These are phyloP conservation scores for Asclepias syriaca DNA, from an alignment of 257 asterid species.

Conservation along the genomic window DNA sequence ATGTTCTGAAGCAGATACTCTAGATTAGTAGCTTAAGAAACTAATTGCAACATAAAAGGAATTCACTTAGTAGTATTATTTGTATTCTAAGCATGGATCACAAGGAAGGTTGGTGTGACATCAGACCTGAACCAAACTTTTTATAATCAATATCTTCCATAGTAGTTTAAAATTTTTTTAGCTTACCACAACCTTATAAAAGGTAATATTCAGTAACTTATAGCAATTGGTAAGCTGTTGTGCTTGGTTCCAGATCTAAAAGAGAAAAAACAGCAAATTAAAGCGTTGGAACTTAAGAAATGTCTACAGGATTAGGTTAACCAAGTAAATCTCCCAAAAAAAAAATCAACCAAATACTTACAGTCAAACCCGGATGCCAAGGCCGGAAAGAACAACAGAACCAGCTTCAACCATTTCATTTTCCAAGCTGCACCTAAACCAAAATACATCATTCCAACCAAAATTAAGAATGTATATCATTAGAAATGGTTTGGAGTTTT, in stretches of 20 bases:
- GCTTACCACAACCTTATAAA: background rate
- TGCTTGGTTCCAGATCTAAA: background rate
- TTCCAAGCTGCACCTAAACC: slow-evolving; percentile 99
- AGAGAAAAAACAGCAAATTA: too few relatives aligned
- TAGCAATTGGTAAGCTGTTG: background rate
- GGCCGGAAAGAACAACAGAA: slow-evolving; percentile 89
- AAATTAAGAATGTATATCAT: background rate
- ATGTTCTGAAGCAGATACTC: background rate
- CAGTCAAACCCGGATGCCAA: slow-evolving; percentile 95
- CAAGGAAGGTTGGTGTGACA: background rate
- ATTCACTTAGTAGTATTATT: background rate
- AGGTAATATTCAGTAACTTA: background rate
- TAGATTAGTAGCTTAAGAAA: background rate
- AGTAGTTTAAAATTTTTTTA: slow-evolving; percentile 83
- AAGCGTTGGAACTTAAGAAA: background rate
- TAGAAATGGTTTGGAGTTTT: background rate
- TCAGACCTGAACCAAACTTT: slow-evolving; percentile 64
- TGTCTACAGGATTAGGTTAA: background rate
- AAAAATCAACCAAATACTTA: slow-evolving; percentile 31
- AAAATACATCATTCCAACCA: slow-evolving; percentile 15
- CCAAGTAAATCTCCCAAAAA: background rate
- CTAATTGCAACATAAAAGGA: background rate
- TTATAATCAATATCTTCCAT: slow-evolving; percentile 80
- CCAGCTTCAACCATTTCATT: slow-evolving; percentile 87
- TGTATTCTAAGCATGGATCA: background rate